phyloP scores from a whole-genome alignment of 2,329 filamentous ascomycete genomes.

The Ascochyta clinopodiicola region DNA sequence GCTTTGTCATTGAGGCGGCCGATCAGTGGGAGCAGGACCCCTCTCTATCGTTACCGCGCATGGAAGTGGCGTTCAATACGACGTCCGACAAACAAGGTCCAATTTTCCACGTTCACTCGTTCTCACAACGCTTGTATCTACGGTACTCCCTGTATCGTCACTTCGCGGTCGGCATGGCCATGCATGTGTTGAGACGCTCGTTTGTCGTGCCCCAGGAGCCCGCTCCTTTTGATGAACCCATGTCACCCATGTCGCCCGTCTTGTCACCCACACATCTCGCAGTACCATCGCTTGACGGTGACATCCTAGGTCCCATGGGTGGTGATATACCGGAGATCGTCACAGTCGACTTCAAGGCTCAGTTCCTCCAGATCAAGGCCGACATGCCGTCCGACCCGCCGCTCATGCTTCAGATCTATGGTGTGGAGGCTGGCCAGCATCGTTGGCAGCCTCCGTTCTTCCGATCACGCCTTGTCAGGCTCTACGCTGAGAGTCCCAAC shows the following conservation, averaged over 20 bases:
- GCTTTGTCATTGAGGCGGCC: slow-evolving; percentile 85
- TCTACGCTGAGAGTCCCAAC: slow-evolving; percentile 87
- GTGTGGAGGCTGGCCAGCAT: slow-evolving; percentile 81
- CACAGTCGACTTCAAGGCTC: slow-evolving; percentile 80
- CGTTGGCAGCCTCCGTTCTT: slow-evolving; percentile 87
- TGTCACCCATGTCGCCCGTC: slow-evolving; percentile 23
- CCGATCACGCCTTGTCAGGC: slow-evolving; percentile 75
- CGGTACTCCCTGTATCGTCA: slow-evolving; percentile 95
- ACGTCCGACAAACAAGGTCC: slow-evolving; percentile 86
- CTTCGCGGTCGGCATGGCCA: slow-evolving; percentile 85
- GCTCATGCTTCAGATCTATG: slow-evolving; percentile 87
- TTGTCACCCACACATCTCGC: slow-evolving; percentile 32
- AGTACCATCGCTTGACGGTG: slow-evolving; percentile 42
- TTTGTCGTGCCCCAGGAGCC: slow-evolving; percentile 41
- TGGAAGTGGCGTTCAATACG: slow-evolving; percentile 86
- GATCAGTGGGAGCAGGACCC: slow-evolving; percentile 85
- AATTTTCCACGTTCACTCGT: slow-evolving; percentile 84
- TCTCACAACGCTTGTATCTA: slow-evolving; percentile 77
- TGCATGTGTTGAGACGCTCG: slow-evolving; percentile 68
- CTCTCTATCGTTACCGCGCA: slow-evolving; percentile 83
- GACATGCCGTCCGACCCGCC: slow-evolving; percentile 88
- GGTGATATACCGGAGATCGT: slow-evolving; percentile 67
- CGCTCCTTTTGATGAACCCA: slow-evolving; percentile 19
- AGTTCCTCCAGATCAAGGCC: slow-evolving; percentile 85
- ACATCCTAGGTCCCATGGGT: slow-evolving; percentile 33